Base-by-base conservation (phyloP, 2,329 filamentous ascomycete genomes). In the Penicillium nordicum region DNA sequence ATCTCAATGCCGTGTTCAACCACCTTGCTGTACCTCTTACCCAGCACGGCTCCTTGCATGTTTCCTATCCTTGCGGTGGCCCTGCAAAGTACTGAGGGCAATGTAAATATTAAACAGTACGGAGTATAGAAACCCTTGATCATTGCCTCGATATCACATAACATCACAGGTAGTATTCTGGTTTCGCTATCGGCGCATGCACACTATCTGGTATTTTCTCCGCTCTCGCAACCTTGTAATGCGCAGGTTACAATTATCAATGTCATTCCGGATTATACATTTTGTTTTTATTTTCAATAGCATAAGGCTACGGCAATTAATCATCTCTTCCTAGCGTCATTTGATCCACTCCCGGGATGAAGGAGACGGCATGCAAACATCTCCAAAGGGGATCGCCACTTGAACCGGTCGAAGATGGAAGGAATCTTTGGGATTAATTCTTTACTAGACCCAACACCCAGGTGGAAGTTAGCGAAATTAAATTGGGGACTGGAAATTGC, bases 31-130 rank as follows among this genome's bases (percentile, higher is more conserved):
- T 55, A 32, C 50, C 40, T 55, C 48, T 55, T 62, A 44, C 57
- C 58, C 45, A 56, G 49, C 57, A 45, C 55, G 58, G 64, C 65
- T 67, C 66, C 66, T 69, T 69, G 65, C 66, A 67, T 62, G 38
- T 51, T 49, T 44, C 52, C 58, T 46, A 62, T 67, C 65, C 62
- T 67, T 67, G 63, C 65, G 62, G 61, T 3, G 52, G 49, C 14
- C 43, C 51, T 53, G 30, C 9, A 45, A 34, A 30, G 8, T 21
- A 40, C n/a, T 18, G 14, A 41, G 47, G 18, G 18, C 18, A 6
- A 47, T 10, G 9, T n/a, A 32, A n/a, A 50, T 42, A n/a, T 21
- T 42, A n/a, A 21, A 50, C 18, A 43, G 6, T 18, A 16, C 29
- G n/a, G 27, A 18, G 6, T 18, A 21, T 38, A 25, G 27, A 18